Conservation (phyloP, 345 rosid genomes). For the Eucalyptus marginata region DNA sequence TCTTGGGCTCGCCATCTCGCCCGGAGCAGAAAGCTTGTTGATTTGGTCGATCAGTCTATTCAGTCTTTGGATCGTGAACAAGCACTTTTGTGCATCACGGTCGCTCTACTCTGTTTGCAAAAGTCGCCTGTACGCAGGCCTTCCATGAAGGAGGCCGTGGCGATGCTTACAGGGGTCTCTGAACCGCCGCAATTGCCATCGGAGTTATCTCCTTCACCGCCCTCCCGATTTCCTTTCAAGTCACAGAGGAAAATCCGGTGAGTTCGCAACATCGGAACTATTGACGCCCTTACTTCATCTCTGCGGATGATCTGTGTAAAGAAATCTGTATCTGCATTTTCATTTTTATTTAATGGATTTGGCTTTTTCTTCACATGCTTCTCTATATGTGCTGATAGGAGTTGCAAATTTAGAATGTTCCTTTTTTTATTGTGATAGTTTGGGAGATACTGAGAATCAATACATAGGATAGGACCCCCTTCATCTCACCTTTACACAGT, state of each 20-base stretch:
- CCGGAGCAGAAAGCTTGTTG: conserved; percentile 58
- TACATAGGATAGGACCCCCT: not conserved
- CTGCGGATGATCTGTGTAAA: conserved; percentile 11
- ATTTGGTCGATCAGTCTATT: conserved; percentile 61
- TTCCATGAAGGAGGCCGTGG: conserved; percentile 70
- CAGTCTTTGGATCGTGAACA: conserved; percentile 50
- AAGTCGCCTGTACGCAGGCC: conserved; percentile 63
- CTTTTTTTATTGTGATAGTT: not conserved
- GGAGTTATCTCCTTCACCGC: conserved; percentile 84
- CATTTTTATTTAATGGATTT: not conserved
- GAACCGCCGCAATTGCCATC: conserved; percentile 57
- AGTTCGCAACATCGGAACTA: not conserved
- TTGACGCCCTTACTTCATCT: not conserved
- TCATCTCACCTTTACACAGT: not conserved
- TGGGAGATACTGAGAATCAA: not conserved
- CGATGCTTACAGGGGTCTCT: conserved; percentile 48
- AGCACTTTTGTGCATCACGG: conserved; percentile 65
- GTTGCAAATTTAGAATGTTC: not conserved
- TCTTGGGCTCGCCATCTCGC: conserved; percentile 90
- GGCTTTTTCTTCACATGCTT: not conserved
- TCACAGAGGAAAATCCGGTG: conserved; percentile 30
- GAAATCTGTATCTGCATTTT: not conserved
- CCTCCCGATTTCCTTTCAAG: conserved; percentile 39
- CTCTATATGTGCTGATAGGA: not conserved
- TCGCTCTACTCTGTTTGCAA: conserved; percentile 74